These are phyloP conservation scores for Aspergillus ellipticus DNA, from an alignment of 495 filamentous ascomycete species.

Conservation along the genomic window DNA sequence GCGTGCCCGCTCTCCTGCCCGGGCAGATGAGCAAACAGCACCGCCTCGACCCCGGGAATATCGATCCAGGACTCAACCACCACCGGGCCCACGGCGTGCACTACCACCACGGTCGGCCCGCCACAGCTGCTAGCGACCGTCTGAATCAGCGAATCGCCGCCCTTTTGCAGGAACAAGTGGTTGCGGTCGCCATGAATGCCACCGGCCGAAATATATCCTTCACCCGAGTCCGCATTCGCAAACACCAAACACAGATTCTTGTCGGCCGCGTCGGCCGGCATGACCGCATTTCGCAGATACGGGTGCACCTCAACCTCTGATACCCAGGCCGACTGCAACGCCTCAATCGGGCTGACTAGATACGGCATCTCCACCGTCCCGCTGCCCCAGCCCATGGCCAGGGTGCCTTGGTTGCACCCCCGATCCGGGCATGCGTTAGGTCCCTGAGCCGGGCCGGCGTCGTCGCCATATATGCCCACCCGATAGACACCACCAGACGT, in stretches of 20 bases:
- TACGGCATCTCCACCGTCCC: conserved; percentile 87
- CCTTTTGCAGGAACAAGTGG: conserved; percentile 73
- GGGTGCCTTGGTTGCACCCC: conserved; percentile 76
- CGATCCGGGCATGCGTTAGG: conserved; percentile 76
- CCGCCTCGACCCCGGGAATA: conserved; percentile 70
- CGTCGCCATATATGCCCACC: conserved; percentile 82
- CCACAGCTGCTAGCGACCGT: conserved; percentile 69
- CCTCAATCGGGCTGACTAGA: conserved; percentile 65
- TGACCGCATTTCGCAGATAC: conserved; percentile 56
- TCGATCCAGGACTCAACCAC: conserved; percentile 83
- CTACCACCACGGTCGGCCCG: conserved; percentile 72
- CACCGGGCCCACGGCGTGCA: conserved; percentile 91
- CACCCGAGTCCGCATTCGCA: conserved; percentile 58
- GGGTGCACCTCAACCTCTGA: conserved; percentile 55
- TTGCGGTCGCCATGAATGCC: conserved; percentile 78
- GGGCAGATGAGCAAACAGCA: conserved; percentile 83
- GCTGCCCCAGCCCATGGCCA: conserved; percentile 86
- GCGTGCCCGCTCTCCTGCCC: conserved; percentile 89
- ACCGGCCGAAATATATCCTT: conserved; percentile 60
- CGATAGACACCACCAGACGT: conserved; percentile 42
- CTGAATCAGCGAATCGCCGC: conserved; percentile 68
- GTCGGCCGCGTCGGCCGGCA: conserved; percentile 31
- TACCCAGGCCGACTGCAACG: conserved; percentile 59
- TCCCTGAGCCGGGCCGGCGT: conserved; percentile 65
- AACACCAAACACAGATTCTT: conserved; percentile 67